Percentiles rank a stretch among this genome's conserved stretches.
Conservation (phyloP, 257 asterid genomes). For the Lavandula angustifolia region DNA sequence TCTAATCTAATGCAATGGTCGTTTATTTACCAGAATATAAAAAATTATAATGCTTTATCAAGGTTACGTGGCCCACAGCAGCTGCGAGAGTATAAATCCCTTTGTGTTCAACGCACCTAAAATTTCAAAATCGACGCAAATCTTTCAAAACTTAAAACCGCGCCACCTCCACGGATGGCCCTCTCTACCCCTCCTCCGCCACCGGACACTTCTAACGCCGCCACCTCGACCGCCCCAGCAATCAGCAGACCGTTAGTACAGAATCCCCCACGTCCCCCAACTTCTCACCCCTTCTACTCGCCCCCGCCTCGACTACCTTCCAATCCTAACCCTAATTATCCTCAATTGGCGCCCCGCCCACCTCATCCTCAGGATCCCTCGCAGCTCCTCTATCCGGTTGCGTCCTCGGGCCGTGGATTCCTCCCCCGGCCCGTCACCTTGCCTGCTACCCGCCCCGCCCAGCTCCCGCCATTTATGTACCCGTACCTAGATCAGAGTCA, state of each 20-base stretch:
- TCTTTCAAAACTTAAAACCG: constrained; percentile 32
- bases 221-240: constrained; percentile 31
- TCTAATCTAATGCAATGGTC: too few relatives aligned
- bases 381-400: constrained; percentile 62
- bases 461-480: constrained; percentile 50
- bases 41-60: too few relatives aligned
- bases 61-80: neutral
- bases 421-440: constrained; percentile 45
- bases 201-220: constrained; percentile 36
- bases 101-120: constrained; percentile 8
- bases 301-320: constrained; percentile 46
- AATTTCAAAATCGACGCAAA: constrained; percentile 21
- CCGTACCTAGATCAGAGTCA: constrained; percentile 56
- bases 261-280: constrained; percentile 42
- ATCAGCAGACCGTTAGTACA: constrained; percentile 40
- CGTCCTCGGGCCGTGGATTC: constrained; percentile 67
- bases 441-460: constrained; percentile 43
- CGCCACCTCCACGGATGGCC: constrained; percentile 49
- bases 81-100: neutral
- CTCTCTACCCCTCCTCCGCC: constrained; percentile 65
- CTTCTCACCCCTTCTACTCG: constrained; percentile 44
- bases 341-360: constrained; percentile 53
- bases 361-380: constrained; percentile 47
- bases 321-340: constrained; percentile 60
- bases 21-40: too few relatives aligned